phyloP scores from a whole-genome alignment of 306 rosid species.

The Sicyos edulis region DNA sequence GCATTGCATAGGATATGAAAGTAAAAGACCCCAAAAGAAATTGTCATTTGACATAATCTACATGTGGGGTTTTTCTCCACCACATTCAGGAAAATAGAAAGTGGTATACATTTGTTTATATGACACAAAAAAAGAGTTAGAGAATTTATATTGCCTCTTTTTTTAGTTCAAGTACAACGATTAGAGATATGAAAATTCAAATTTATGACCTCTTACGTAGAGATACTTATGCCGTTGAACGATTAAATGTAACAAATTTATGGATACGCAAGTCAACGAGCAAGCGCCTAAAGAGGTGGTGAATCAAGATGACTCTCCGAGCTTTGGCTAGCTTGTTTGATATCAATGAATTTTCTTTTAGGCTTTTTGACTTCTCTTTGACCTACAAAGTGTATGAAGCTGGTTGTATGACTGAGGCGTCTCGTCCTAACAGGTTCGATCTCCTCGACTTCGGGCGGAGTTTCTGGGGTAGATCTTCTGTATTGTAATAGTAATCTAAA shows the following conservation, averaged over 20 bases:
- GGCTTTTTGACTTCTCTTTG: conserved; percentile 55
- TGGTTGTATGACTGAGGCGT: conserved; percentile 28
- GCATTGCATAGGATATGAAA: not conserved
- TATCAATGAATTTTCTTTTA: conserved; percentile 37
- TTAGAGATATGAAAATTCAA: too few species aligned
- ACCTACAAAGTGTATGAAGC: conserved; percentile 62
- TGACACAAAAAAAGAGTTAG: not conserved
- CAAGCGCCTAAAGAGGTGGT: not conserved
- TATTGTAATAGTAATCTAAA: conserved; percentile 44
- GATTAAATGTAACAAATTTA: not conserved
- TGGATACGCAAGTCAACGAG: not conserved
- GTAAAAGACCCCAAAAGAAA: not conserved
- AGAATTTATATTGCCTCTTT: not conserved
- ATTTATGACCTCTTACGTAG: too few species aligned
- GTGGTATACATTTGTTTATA: conserved; percentile 2
- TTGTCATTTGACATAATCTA: not conserved
- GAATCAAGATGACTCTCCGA: conserved; percentile 22
- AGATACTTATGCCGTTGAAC: not conserved
- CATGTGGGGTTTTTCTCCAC: not conserved
- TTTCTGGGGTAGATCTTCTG: conserved; percentile 39
- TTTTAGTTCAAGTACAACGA: too few species aligned
- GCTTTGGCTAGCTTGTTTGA: conserved; percentile 33
- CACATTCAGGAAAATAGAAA: not conserved
- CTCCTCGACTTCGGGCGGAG: conserved; percentile 31
- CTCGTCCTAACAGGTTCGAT: conserved; percentile 28